Conservation (phyloP, 2,329 filamentous ascomycete genomes). For the Coniochaeta sp. region DNA sequence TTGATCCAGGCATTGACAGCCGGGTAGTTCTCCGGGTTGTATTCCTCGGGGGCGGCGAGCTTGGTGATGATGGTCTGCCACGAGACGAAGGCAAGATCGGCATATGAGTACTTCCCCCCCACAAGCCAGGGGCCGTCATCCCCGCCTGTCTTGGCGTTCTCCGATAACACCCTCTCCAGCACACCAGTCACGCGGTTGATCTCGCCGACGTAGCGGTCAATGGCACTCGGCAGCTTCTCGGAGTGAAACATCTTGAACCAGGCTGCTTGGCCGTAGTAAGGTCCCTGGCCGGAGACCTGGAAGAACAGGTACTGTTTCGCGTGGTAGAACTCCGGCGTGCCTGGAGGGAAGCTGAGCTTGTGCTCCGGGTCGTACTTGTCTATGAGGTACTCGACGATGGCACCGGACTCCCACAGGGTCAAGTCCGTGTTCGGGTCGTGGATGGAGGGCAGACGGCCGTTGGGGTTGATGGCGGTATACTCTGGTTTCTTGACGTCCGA, state of each 20-base stretch:
- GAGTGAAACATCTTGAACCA: slow-evolving; percentile 27
- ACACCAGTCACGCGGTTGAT: slow-evolving; percentile 14
- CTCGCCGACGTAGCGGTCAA: slow-evolving; percentile 14
- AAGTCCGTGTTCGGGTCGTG: slow-evolving; percentile 25
- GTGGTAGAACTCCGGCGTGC: background rate
- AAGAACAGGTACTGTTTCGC: slow-evolving; percentile 16
- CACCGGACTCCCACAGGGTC: slow-evolving; percentile 14
- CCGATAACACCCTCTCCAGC: background rate
- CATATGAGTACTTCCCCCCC: background rate
- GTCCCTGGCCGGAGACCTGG: slow-evolving; percentile 34
- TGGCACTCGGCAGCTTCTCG: slow-evolving; percentile 8
- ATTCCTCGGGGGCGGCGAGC: background rate
- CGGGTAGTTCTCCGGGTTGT: background rate
- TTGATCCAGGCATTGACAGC: background rate
- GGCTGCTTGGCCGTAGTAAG: slow-evolving; percentile 32
- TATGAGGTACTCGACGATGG: background rate
- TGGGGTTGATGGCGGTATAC: slow-evolving; percentile 23
- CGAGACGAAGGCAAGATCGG: background rate
- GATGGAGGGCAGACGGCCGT: slow-evolving; percentile 25
- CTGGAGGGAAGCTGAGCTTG: background rate
- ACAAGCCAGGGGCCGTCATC: background rate
- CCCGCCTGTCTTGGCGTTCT: background rate
- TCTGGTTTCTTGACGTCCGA: slow-evolving; percentile 15
- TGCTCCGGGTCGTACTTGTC: background rate
- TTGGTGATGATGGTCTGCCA: background rate